phyloP scores from a whole-genome alignment of 768 basidiomycete genomes.

The Boletus subcaerulescens region DNA sequence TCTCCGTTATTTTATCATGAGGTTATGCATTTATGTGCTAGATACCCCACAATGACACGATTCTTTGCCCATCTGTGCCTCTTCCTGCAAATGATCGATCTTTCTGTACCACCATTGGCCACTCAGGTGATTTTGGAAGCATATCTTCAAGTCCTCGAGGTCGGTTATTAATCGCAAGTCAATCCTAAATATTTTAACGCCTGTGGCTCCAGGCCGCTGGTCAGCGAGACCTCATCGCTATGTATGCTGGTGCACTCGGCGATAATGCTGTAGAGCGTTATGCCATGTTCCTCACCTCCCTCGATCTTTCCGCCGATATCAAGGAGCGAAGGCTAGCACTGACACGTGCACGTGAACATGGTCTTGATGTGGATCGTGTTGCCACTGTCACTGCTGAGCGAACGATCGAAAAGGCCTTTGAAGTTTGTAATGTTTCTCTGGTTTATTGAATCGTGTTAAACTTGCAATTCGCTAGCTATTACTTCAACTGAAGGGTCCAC shows the following conservation, averaged over 20 bases:
- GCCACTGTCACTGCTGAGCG: slow-evolving; percentile 78
- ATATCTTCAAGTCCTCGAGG: slow-evolving; percentile 87
- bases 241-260: slow-evolving; percentile 90
- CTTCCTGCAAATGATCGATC: slow-evolving; percentile 79
- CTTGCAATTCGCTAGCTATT: slow-evolving; percentile 40
- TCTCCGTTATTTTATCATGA: slow-evolving; percentile 1
- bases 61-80: slow-evolving; percentile 95
- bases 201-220: slow-evolving; percentile 54
- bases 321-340: slow-evolving; percentile 68
- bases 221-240: slow-evolving; percentile 82
- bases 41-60: slow-evolving; percentile 70
- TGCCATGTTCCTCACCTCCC: slow-evolving; percentile 81
- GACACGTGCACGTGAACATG: slow-evolving; percentile 75
- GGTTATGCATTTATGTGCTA: slow-evolving; percentile 24
- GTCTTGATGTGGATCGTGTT: slow-evolving; percentile 77
- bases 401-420: slow-evolving; percentile 69
- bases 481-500: slow-evolving; percentile 50
- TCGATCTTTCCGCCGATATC: slow-evolving; percentile 61
- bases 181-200: background rate
- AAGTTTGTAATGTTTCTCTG: slow-evolving; percentile 36
- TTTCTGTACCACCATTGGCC: slow-evolving; percentile 67
- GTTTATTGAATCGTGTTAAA: slow-evolving; percentile 8
- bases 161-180: slow-evolving; percentile 25
- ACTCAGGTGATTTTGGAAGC: slow-evolving; percentile 83
- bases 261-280: slow-evolving; percentile 92